Percentiles rank a stretch among this genome's conserved stretches.
Conservation (phyloP, 2,329 filamentous ascomycete species). For the Aspergillus phoenicis region DNA sequence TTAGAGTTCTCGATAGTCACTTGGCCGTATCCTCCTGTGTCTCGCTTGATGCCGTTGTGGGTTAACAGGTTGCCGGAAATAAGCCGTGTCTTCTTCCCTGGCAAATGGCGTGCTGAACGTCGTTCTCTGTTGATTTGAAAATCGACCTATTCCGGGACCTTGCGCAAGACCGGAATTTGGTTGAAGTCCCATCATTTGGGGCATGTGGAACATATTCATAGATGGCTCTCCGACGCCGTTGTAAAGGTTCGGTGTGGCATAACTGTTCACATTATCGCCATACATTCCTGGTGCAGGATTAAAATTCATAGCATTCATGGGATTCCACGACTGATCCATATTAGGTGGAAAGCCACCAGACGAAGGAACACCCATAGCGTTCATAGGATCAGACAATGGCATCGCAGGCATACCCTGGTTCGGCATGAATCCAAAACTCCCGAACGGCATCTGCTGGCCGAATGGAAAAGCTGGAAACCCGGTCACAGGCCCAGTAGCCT, state of each 20-base stretch:
- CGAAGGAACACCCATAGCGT: constrained; percentile 42
- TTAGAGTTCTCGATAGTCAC: constrained; percentile 84
- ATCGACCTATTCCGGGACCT: constrained; percentile 43
- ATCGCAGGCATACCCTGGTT: constrained; percentile 34
- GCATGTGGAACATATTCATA: constrained; percentile 44
- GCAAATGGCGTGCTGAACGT: constrained; percentile 57
- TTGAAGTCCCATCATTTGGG: constrained; percentile 32
- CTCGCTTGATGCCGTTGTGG: constrained; percentile 85
- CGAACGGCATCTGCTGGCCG: constrained; percentile 41
- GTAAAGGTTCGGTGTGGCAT: constrained; percentile 39
- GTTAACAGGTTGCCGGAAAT: constrained; percentile 95
- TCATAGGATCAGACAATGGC: constrained; percentile 42
- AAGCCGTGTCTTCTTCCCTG: constrained; percentile 80
- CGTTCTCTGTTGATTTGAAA: constrained; percentile 62
- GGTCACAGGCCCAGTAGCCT: constrained; percentile 21
- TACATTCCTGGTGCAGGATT: constrained; percentile 41
- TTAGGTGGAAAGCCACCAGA: constrained; percentile 34
- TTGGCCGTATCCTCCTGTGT: constrained; percentile 76
- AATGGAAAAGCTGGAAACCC: constrained; percentile 29
- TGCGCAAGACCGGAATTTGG: constrained; percentile 37
- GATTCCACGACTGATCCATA: constrained; percentile 43
- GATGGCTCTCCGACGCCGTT: constrained; percentile 33
- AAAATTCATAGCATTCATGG: constrained; percentile 50
- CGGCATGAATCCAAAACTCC: constrained; percentile 36
- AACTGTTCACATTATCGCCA: constrained; percentile 34